phyloP scores from a whole-genome alignment of 2,329 filamentous ascomycete species.

The Pseudogymnoascus sp. region DNA sequence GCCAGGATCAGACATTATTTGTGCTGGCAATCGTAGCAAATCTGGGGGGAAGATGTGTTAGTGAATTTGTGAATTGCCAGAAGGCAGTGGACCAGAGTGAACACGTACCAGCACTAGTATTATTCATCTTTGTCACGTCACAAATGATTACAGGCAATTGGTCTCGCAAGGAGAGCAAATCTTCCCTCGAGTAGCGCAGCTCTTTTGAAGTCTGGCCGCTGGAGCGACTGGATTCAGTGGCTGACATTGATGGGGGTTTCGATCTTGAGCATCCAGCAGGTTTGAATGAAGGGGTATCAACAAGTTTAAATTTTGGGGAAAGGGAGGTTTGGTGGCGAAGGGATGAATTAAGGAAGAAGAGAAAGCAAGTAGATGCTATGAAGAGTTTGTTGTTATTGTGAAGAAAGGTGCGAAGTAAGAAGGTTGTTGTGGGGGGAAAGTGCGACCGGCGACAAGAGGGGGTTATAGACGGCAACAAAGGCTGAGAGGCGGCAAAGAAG shows the following conservation, averaged over 20 bases:
- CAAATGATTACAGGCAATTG: constrained; percentile 8
- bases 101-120: background rate
- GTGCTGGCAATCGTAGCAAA: background rate
- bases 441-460: background rate
- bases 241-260: constrained; percentile 3
- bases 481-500: background rate
- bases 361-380: background rate
- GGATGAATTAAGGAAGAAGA: constrained; percentile 2
- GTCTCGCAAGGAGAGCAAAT: constrained; percentile 1
- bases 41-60: background rate
- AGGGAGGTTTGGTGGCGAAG: background rate
- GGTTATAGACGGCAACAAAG: background rate
- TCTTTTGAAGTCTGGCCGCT: background rate
- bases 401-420: background rate
- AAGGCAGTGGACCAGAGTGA: background rate
- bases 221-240: background rate
- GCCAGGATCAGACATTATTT: background rate
- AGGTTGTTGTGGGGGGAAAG: background rate
- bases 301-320: constrained; percentile 2
- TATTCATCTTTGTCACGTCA: constrained; percentile 2
- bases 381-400: background rate
- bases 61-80: background rate
- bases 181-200: background rate
- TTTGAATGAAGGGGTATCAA: constrained; percentile 2
- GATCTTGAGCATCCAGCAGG: background rate